Evolutionary conservation across 139 green algal genomes (phyloP).

Genomic region (Volvox reticuliferus): DNA sequence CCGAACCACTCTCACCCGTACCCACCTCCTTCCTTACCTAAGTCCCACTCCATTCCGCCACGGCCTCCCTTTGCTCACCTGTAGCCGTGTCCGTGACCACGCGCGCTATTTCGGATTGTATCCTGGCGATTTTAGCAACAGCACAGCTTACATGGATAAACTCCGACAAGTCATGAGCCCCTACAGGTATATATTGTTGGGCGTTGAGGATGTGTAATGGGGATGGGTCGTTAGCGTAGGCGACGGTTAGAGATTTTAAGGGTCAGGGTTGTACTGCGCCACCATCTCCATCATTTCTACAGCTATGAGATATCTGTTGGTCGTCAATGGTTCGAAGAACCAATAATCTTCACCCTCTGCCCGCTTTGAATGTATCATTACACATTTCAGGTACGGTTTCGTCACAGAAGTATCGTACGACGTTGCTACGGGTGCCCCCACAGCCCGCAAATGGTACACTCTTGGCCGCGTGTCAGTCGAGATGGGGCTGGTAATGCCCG

Average conservation of each 20-base stretch:
- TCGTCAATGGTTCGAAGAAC: too few relatives aligned
- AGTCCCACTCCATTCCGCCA: too few relatives aligned
- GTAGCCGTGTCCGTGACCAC: conserved; percentile 15
- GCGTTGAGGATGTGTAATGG: neutral
- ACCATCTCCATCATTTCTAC: too few relatives aligned
- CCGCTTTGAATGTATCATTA: too few relatives aligned
- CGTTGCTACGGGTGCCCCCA: neutral
- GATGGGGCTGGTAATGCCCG: conserved; percentile 48
- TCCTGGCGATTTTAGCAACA: neutral
- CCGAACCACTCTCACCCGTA: too few relatives aligned
- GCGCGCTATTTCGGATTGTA: conserved; percentile 41
- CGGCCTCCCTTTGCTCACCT: neutral
- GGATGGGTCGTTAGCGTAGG: too few relatives aligned
- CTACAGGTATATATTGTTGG: conserved; percentile 15
- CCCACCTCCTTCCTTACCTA: too few relatives aligned
- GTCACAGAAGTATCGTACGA: conserved; percentile 49
- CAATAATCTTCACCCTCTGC: too few relatives aligned
- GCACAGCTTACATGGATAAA: neutral
- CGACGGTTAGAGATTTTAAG: too few relatives aligned
- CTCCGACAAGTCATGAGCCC: conserved; percentile 36
- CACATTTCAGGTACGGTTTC: conserved; percentile 62
- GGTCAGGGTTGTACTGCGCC: too few relatives aligned
- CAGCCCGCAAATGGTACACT: conserved; percentile 43
- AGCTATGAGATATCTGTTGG: too few relatives aligned
- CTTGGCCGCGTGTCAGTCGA: conserved; percentile 53